Evolutionary conservation across 2,329 filamentous ascomycete species (phyloP).

Genomic region (Myriosclerotinia scirpicola): DNA sequence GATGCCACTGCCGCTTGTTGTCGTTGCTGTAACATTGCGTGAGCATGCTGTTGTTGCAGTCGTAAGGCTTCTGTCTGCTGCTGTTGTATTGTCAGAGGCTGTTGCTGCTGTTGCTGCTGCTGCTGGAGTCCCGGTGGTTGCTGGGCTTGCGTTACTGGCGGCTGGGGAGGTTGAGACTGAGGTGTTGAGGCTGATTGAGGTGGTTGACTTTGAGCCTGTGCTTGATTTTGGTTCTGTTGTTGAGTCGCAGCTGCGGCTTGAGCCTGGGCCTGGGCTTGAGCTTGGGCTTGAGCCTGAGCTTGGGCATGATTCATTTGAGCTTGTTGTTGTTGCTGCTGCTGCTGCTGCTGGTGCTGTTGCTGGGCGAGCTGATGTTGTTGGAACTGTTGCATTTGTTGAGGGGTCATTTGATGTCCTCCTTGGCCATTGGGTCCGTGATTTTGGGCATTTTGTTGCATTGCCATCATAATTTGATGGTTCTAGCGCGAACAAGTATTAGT

Average conservation of each 20-base stretch:
- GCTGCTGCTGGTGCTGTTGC: constrained; percentile 50
- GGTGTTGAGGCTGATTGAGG: constrained; percentile 45
- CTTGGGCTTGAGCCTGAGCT: constrained; percentile 42
- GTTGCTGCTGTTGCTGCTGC: constrained; percentile 45
- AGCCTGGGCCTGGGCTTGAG: constrained; percentile 28
- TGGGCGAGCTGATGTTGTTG: constrained; percentile 50
- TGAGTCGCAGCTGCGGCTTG: constrained; percentile 46
- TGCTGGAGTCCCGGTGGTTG: constrained; percentile 44
- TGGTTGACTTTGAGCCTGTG: constrained; percentile 46
- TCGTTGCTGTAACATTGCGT: constrained; percentile 20
- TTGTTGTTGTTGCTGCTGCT: constrained; percentile 29
- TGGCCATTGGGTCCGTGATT: constrained; percentile 44
- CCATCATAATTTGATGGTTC: constrained; percentile 36
- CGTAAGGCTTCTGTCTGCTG: constrained; percentile 36
- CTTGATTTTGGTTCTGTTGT: constrained; percentile 52
- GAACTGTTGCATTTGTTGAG: constrained; percentile 48
- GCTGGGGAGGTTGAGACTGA: constrained; percentile 43
- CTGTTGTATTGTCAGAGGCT: constrained; percentile 28
- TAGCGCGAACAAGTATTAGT: not conserved
- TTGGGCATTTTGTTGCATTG: constrained; percentile 48
- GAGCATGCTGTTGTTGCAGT: constrained; percentile 26
- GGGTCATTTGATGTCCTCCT: constrained; percentile 51
- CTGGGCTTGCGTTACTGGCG: constrained; percentile 43
- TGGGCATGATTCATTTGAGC: constrained; percentile 34
- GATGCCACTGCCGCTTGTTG: constrained; percentile 41